A percentile compares a stretch with the other conserved stretches of the same genome.
phyloP scores from a whole-genome alignment of 805 yeast genomes.

The Yarrowia deformans region DNA sequence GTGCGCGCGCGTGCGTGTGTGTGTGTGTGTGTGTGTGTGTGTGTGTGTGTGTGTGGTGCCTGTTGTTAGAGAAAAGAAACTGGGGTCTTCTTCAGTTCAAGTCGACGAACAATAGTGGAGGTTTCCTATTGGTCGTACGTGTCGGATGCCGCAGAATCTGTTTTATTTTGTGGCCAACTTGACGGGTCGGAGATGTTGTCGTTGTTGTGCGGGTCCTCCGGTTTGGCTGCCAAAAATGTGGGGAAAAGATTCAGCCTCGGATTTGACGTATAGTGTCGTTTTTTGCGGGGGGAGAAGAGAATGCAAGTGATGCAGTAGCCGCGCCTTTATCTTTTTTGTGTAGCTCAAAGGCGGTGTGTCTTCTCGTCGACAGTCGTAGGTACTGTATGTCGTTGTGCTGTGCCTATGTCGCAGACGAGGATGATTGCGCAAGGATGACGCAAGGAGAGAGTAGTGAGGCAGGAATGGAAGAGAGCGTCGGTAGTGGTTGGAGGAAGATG shows the following conservation, averaged over 20 bases:
- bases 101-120: neutral
- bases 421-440: constrained; percentile 36
- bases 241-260: constrained; percentile 2
- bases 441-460: neutral
- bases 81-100: neutral
- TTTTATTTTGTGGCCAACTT: neutral
- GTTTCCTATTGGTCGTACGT: neutral
- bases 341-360: neutral
- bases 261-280: neutral
- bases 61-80: constrained; percentile 8
- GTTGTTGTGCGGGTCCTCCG: too few relatives aligned
- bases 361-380: neutral
- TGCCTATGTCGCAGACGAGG: constrained; percentile 26
- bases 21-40: neutral
- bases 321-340: neutral
- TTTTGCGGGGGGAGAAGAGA: neutral
- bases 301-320: neutral
- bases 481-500: too few relatives aligned
- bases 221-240: constrained; percentile 10
- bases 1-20: too few relatives aligned
- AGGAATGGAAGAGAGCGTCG: neutral
- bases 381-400: neutral
- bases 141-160: neutral
- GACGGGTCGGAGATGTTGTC: constrained; percentile 3
- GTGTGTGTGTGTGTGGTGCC: neutral